These are phyloP conservation scores for Suillus plorans DNA, from an alignment of 768 basidiomycete species.

Conservation along the genomic window DNA sequence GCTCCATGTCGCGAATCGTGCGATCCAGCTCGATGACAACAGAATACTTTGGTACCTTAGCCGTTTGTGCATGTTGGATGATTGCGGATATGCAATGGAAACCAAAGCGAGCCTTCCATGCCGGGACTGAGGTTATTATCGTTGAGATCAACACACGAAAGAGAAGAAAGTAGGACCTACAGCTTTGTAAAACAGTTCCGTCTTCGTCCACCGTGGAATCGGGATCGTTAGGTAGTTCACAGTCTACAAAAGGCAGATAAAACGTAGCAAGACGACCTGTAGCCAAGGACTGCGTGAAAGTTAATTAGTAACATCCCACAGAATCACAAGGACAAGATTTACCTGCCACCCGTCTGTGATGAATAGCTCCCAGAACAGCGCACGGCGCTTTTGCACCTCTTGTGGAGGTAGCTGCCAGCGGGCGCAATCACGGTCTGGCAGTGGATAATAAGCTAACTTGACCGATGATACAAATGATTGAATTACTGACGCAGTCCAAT, in stretches of 20 bases:
- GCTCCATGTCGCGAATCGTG: constrained; percentile 64
- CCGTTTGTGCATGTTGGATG: constrained; percentile 66
- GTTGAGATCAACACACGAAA: not conserved
- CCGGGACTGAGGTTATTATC: constrained; percentile 45
- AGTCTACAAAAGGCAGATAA: constrained; percentile 70
- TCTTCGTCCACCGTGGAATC: constrained; percentile 59
- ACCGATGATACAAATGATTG: constrained; percentile 2
- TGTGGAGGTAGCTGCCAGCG: constrained; percentile 60
- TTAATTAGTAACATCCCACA: not conserved
- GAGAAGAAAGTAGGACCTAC: constrained; percentile 38
- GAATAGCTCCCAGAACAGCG: constrained; percentile 73
- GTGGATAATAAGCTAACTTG: constrained; percentile 16
- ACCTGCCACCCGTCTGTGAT: constrained; percentile 79
- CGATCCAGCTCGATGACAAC: constrained; percentile 64
- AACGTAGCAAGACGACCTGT: constrained; percentile 71
- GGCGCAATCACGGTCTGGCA: constrained; percentile 67
- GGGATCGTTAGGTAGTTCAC: constrained; percentile 62
- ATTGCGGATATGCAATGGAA: constrained; percentile 66
- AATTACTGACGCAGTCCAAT: constrained; percentile 63
- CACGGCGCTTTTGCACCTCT: constrained; percentile 70
- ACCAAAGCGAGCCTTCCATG: constrained; percentile 71
- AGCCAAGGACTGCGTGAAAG: constrained; percentile 35
- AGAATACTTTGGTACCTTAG: constrained; percentile 60
- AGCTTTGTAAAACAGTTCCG: constrained; percentile 56
- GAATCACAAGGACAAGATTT: constrained; percentile 14